Evolutionary conservation across 495 filamentous ascomycete genomes (phyloP), one percentile per base, ranked within the genome.

Genomic region (Cetradonia linearis): DNA sequence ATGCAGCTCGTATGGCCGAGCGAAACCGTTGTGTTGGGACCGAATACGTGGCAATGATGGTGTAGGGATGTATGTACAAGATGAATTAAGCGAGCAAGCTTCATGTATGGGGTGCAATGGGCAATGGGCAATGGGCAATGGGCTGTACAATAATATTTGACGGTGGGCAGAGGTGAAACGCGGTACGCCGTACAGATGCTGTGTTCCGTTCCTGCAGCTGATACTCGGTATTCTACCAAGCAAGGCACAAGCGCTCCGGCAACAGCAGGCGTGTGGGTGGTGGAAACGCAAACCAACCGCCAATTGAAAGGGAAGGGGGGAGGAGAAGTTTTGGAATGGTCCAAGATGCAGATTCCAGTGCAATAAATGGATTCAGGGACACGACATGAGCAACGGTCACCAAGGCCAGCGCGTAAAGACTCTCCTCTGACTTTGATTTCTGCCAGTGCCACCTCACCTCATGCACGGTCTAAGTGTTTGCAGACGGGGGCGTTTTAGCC

Each of bases 321-420:
- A 38, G 48, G 31, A 54, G 49, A 55, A 3, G 31, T 33, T 54
- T 14, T 28, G 30, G 50, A 31, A 25, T 4, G 14, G n/a, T 34
- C 0, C 10, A 13, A n/a, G 28, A 18, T 13, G 16, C 28, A n/a
- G 28, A 18, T 13, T 53, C 49, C 31, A 53, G 30, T 33, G 31
- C 44, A 59, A 20, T 37, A 33, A 16, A 34, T n/a, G n/a, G n/a
- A n/a, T n/a, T 56, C 54, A 56, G 58, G 23, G 11, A 44, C 46
- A 25, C n/a, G 20, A 23, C 23, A 44, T 10, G 6, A 8, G 34
- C 3, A 42, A 8, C n/a, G 42, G 30, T 16, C 16, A 36, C 16
- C 52, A 58, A 37, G 61, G 23, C 8, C 50, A 63, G 63, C 63
- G 63, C 63, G 63, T 65, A 65, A 36, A 56, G 44, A 49, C 5